Evolutionary conservation across 129 eudicot species (phyloP).

Genomic region (Lonicera japonica): DNA sequence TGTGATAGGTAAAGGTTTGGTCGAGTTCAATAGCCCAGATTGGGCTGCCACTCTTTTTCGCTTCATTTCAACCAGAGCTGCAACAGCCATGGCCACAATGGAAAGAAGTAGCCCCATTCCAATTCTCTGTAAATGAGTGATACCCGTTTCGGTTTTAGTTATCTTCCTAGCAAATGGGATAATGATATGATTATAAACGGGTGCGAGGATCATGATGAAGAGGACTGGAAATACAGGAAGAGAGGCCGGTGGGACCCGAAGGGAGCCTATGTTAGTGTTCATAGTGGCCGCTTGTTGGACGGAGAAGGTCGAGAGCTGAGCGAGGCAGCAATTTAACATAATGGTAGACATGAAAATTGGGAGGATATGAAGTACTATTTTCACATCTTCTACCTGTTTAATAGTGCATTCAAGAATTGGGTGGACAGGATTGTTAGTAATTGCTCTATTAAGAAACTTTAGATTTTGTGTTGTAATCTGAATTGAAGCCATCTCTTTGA

Average conservation of each 20-base stretch:
- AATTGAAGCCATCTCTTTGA: constrained; percentile 12
- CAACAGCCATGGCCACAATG: constrained; percentile 71
- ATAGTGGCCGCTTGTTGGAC: constrained; percentile 96
- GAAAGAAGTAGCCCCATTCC: constrained; percentile 70
- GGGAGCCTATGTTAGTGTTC: constrained; percentile 60
- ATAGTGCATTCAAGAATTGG: constrained; percentile 42
- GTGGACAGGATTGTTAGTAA: constrained; percentile 19
- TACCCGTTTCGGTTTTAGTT: constrained; percentile 72
- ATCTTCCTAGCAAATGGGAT: constrained; percentile 56
- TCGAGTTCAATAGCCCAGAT: constrained; percentile 41
- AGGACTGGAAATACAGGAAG: constrained; percentile 81
- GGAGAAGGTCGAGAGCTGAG: constrained; percentile 89
- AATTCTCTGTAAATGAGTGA: constrained; percentile 66
- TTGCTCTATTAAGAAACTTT: constrained; percentile 45
- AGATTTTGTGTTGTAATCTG: constrained; percentile 21
- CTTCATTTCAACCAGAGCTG: constrained; percentile 72
- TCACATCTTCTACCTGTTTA: constrained; percentile 69
- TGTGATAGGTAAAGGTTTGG: constrained; percentile 63
- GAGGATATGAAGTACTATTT: constrained; percentile 54
- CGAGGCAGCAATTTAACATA: constrained; percentile 91
- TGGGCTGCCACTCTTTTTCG: constrained; percentile 51
- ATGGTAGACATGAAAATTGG: constrained; percentile 73
- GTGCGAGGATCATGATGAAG: constrained; percentile 78
- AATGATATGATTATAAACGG: constrained; percentile 54
- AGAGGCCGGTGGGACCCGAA: constrained; percentile 78